phyloP scores from a whole-genome alignment of 1,139 yeast genomes.

The Protomyces macrosporus region DNA sequence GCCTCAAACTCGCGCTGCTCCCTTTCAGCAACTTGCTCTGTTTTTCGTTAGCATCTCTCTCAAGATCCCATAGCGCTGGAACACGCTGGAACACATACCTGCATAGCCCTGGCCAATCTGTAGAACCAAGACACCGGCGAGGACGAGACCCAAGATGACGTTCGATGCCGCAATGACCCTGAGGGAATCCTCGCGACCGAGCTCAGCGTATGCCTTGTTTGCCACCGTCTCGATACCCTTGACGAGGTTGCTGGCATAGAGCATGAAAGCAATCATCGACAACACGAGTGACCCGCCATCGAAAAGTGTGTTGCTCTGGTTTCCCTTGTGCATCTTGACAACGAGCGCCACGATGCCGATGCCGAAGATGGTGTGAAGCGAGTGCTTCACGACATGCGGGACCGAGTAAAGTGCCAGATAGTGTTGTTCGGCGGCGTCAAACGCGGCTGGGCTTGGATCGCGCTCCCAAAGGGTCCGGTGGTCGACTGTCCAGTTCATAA shows the following conservation, averaged over 20 bases:
- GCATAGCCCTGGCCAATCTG: slow-evolving; percentile 92
- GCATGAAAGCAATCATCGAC: slow-evolving; percentile 63
- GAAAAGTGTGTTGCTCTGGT: slow-evolving; percentile 55
- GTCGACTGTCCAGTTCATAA: slow-evolving; percentile 78
- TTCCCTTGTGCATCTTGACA: slow-evolving; percentile 70
- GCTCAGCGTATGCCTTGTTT: slow-evolving; percentile 87
- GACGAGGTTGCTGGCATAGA: slow-evolving; percentile 79
- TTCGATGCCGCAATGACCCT: slow-evolving; percentile 89
- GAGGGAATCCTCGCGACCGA: slow-evolving; percentile 75
- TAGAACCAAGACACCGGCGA: slow-evolving; percentile 71
- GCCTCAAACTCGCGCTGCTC: background rate
- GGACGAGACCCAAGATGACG: slow-evolving; percentile 63
- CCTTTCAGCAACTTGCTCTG: background rate
- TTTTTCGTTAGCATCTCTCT: background rate
- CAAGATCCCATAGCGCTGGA: too few species aligned
- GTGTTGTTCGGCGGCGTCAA: slow-evolving; percentile 61
- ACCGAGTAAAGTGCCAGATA: slow-evolving; percentile 66
- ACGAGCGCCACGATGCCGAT: slow-evolving; percentile 69
- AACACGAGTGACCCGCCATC: slow-evolving; percentile 81
- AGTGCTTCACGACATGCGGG: slow-evolving; percentile 56
- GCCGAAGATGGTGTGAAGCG: slow-evolving; percentile 54
- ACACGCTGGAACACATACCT: slow-evolving; percentile 34
- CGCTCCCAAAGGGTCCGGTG: slow-evolving; percentile 63
- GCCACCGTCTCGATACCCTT: slow-evolving; percentile 70
- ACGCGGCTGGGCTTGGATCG: slow-evolving; percentile 50